These are phyloP conservation scores for Arxiozyma telluris DNA, from an alignment of 1,139 yeast species.

Conservation along the genomic window DNA sequence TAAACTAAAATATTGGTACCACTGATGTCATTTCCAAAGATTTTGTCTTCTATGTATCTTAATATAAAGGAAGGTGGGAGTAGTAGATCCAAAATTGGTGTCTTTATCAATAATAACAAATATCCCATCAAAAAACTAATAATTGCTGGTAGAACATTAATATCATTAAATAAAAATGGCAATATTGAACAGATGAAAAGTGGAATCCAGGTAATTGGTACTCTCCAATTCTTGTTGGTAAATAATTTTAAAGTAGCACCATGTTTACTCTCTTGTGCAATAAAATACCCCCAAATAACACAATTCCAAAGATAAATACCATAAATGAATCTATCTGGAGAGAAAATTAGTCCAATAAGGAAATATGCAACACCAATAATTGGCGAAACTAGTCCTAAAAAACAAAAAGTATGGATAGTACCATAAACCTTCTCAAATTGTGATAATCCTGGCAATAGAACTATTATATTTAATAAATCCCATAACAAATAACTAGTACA, in stretches of 20 bases:
- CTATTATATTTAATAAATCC: neutral
- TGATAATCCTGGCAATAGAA: conserved; percentile 3
- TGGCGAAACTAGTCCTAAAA: neutral
- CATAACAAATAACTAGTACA: no score
- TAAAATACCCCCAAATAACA: conserved; percentile 3
- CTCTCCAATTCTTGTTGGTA: neutral
- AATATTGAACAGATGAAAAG: neutral
- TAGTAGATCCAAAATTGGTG: neutral
- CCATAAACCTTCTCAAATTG: conserved; percentile 3
- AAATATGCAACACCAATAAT: neutral
- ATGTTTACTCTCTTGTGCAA: conserved; percentile 4
- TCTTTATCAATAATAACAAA: neutral
- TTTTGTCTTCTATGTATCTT: neutral
- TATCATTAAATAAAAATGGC: neutral
- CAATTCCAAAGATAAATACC: conserved; percentile 4
- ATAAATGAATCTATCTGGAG: neutral
- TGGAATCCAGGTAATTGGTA: conserved; percentile 1
- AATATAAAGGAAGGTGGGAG: conserved; percentile 3
- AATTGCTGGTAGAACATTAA: neutral
- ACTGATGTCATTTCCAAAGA: neutral
- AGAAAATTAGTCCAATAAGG: neutral
- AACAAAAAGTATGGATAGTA: conserved; percentile 3
- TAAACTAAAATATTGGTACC: neutral
- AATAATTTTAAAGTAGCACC: conserved; percentile 1
- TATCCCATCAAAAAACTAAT: neutral